Base-by-base conservation (phyloP, 192 early-diverging fungal genomes). In the Coemansia sp. region DNA sequence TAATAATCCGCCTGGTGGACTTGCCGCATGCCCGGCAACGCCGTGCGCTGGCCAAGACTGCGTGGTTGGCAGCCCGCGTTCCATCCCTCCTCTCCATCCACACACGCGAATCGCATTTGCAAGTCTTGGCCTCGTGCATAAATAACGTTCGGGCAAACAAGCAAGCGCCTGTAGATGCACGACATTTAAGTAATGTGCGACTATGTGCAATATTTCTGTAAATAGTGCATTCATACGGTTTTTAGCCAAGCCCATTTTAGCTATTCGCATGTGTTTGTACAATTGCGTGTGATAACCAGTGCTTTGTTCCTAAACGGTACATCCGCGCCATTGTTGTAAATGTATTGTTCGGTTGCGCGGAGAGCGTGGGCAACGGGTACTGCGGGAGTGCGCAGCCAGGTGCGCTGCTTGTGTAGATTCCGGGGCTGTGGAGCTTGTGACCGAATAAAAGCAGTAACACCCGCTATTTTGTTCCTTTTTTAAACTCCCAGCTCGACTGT, bases 21-120 rank as follows among this genome's bases (percentile, higher is more conserved):
- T 48, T 57, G 59, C 51, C 62, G 20, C 31, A 42, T 0, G 23
- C 26, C 12, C 40, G 62, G 7, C 19, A 23, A 5, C 48, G 44
- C 8, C 57, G 75, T 4, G 69, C 70, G 0, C 9, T 78, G 54
- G 36, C 66, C 0, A 78, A 72, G 54, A 66, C 67, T 10, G 60
- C 63, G 10, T 51, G 59, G 60, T 19, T 66, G 37, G 63, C 62
- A 7, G 56, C 60, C 8, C 65, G 75, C 2, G 23, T 50, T 4
- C 75, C 75, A 0, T 65, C 70, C 8, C 21, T 78, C 23, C 40
- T 78, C 10, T 44, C 58, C 10, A 48, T 78, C 3, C 14, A 23
- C 14, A 72, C 62, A 1, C 75, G 68, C 26, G 2, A 42, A 1
- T 47, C 65, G 36, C 19, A 68, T 28, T 22, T 68, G 11, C 28